These are phyloP conservation scores for Zostera marina DNA, from an alignment of 116 monocot genomes.

Conservation along the genomic window DNA sequence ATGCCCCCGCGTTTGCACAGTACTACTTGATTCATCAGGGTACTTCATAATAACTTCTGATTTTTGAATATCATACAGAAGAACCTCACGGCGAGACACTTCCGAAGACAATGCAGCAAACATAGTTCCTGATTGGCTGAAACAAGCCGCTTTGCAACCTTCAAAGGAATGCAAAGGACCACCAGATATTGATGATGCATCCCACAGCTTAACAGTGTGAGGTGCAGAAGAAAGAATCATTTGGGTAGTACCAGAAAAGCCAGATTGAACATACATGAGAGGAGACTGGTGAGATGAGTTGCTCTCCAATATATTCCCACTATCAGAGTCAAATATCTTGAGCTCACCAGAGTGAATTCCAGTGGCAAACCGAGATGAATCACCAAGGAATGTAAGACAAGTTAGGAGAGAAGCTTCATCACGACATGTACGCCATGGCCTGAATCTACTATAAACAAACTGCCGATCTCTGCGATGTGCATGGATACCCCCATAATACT, in stretches of 20 bases:
- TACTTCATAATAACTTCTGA: slow-evolving; percentile 41
- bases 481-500: slow-evolving; percentile 64
- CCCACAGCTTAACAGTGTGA: slow-evolving; percentile 76
- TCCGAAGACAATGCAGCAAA: slow-evolving; percentile 82
- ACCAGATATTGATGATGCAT: slow-evolving; percentile 53
- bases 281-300: slow-evolving; percentile 52
- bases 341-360: slow-evolving; percentile 82
- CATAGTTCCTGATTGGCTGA: slow-evolving; percentile 60
- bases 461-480: slow-evolving; percentile 72
- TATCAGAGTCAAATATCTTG: slow-evolving; percentile 69
- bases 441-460: slow-evolving; percentile 91
- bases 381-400: slow-evolving; percentile 70
- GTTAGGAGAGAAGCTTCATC: slow-evolving; percentile 72
- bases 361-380: slow-evolving; percentile 55
- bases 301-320: slow-evolving; percentile 55
- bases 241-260: slow-evolving; percentile 34
- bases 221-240: slow-evolving; percentile 63
- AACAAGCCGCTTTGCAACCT: slow-evolving; percentile 76
- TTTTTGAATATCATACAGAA: slow-evolving; percentile 84
- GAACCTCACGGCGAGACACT: slow-evolving; percentile 43
- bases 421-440: slow-evolving; percentile 69
- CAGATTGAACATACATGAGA: slow-evolving; percentile 52
- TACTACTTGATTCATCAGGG: slow-evolving; percentile 23
- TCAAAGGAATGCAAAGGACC: slow-evolving; percentile 91
- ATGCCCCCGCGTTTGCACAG: slow-evolving; percentile 30